Conservation (phyloP, 371 early-diverging fungal genomes). For the Lichtheimia ornata region DNA sequence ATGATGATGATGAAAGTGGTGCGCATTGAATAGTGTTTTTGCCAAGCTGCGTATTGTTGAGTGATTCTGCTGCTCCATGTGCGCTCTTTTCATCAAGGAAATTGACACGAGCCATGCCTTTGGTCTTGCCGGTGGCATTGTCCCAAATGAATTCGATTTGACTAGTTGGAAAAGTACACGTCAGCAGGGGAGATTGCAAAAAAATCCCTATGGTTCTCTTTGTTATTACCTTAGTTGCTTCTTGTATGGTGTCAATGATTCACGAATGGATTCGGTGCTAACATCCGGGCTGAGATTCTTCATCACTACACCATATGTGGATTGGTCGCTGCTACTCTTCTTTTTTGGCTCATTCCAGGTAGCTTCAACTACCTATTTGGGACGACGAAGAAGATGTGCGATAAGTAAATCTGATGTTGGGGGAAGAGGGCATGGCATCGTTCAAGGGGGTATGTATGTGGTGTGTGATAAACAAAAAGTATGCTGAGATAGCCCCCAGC, state of each 20-base stretch:
- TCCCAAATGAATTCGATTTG: constrained; percentile 90
- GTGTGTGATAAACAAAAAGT: neutral
- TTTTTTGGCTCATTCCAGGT: constrained; percentile 71
- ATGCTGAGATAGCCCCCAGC: neutral
- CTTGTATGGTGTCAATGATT: constrained; percentile 20
- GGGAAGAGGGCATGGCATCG: neutral
- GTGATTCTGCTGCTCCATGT: constrained; percentile 73
- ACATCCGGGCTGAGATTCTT: too few species aligned
- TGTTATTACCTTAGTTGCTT: constrained; percentile 50
- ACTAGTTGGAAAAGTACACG: constrained; percentile 29
- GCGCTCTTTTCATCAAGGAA: constrained; percentile 80
- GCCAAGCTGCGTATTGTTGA: constrained; percentile 74
- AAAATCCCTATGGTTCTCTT: neutral
- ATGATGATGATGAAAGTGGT: constrained; percentile 10
- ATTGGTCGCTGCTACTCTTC: too few species aligned
- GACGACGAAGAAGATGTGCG: neutral
- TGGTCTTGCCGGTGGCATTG: constrained; percentile 72
- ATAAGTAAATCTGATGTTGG: neutral
- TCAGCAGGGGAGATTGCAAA: constrained; percentile 2
- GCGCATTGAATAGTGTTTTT: neutral
- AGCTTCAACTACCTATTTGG: constrained; percentile 27
- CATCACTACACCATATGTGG: too few species aligned
- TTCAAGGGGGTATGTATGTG: neutral
- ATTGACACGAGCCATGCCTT: constrained; percentile 84
- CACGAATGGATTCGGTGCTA: constrained; percentile 52